Base-by-base conservation (phyloP, 176 grass and related monocot genomes). In the Tillandsia leiboldiana region DNA sequence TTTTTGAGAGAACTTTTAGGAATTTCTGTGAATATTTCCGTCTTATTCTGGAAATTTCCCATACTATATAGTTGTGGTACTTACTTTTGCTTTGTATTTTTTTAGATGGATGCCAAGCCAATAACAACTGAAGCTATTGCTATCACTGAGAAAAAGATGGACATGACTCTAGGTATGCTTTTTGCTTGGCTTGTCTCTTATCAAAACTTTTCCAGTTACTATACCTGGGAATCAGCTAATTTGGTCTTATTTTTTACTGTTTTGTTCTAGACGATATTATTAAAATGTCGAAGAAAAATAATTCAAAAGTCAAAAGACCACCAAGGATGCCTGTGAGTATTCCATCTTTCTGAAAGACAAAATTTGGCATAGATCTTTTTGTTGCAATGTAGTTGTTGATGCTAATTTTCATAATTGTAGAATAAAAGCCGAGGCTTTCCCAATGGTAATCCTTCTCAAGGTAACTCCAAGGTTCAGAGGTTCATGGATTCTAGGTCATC, bases 141-240 rank as follows among this genome's bases (percentile, higher is more conserved):
- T 56, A 69, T 84, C 71, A 99, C 95, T 3, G 95, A 99, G 90
- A 99, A 99, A 83, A 99, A 99, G 69, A 94, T 99, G 95, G 95
- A 99, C 80, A 99, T 99, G 94, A 85, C 81, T 71, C 82, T 99
- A 64, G 94, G 94, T 99, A 87, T 75, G 49, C 33, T 50, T 62
- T 61, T 59, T 22, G 2, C 12, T 7, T 12, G 18, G 57, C 71
- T 74, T 2, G 13, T 27, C 11, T 27, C 6, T 49, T 54, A 7
- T 22, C 48, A 57, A 67, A 53, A 22, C 48, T 68, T 20, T 9
- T 52, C 33, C 56, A 47, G 12, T 61, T 61, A 17, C 33, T 42
- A 42, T 42, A 42, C 33, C 33, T 42, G 33, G 33, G 4, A 42
- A 42, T 42, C 33, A 42, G 33, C 33, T 42, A 42, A 42, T 42